Percentiles rank a stretch among this genome's conserved stretches.
phyloP scores from a whole-genome alignment of 2,329 filamentous ascomycete species.

The Acrocalymma vagum region DNA sequence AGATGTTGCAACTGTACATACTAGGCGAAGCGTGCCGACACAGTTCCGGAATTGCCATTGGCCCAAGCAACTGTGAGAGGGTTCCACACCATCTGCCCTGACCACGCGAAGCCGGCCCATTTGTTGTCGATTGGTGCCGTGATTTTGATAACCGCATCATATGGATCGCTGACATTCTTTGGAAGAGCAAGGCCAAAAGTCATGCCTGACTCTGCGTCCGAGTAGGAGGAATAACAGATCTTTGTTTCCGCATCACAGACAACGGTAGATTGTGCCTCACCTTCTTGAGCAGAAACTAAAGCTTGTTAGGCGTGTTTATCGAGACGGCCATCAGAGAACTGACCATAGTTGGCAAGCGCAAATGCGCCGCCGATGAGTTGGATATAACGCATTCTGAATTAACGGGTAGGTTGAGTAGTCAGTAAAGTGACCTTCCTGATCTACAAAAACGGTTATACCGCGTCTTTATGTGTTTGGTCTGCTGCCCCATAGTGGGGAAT shows the following conservation, averaged over 20 bases:
- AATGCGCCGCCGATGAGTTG: conserved; percentile 35
- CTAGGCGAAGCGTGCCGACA: conserved; percentile 43
- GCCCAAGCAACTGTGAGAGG: conserved; percentile 42
- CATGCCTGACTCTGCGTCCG: conserved; percentile 36
- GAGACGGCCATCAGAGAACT: conserved; percentile 5
- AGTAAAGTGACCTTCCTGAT: conserved; percentile 11
- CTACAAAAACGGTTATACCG: conserved; percentile 10
- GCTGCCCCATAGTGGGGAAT: conserved; percentile 17
- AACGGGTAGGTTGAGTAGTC: conserved; percentile 7
- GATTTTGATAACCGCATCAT: conserved; percentile 40
- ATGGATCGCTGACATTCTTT: conserved; percentile 36
- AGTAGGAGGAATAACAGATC: conserved; percentile 41
- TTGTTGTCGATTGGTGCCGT: conserved; percentile 31
- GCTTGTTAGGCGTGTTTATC: conserved; percentile 13
- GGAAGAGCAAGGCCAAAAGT: conserved; percentile 41
- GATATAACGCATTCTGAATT: conserved; percentile 35
- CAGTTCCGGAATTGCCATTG: conserved; percentile 34
- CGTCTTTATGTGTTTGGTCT: conserved; percentile 31
- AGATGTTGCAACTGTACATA: conserved; percentile 16
- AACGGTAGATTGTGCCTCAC: conserved; percentile 37
- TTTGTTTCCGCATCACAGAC: conserved; percentile 38
- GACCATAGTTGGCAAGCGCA: conserved; percentile 36
- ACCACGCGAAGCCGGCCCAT: conserved; percentile 43
- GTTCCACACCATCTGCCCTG: conserved; percentile 44
- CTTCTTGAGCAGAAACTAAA: conserved; percentile 37